Percentiles rank a stretch among this genome's conserved stretches.
Evolutionary conservation across 202 grass and related monocot species (phyloP).

Genomic region (Setaria italica): DNA sequence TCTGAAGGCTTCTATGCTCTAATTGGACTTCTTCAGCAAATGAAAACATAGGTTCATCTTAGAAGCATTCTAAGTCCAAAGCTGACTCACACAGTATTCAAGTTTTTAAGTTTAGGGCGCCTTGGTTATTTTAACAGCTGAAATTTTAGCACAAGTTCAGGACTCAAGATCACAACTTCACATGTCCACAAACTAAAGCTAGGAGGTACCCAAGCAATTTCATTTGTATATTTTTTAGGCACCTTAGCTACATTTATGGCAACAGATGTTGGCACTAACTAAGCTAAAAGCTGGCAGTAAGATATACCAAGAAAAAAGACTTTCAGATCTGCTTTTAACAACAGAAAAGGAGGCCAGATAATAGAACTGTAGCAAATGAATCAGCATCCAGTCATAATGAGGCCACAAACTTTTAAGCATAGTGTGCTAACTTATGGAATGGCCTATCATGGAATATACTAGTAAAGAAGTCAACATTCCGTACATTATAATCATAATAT

Average conservation of each 20-base stretch:
- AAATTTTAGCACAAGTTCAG: too few relatives aligned
- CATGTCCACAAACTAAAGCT: background rate
- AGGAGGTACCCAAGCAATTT: conserved; percentile 1
- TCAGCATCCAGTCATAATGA: conserved; percentile 18
- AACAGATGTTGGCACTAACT: background rate
- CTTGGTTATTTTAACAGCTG: too few relatives aligned
- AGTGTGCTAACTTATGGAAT: background rate
- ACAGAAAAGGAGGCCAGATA: background rate
- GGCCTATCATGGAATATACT: conserved; percentile 1
- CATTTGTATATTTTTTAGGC: background rate
- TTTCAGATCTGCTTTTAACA: conserved; percentile 6
- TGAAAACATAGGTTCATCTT: background rate
- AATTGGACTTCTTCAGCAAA: conserved; percentile 7
- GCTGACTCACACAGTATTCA: background rate
- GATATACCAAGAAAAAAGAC: background rate
- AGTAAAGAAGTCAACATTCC: background rate
- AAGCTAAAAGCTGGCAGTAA: background rate
- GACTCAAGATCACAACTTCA: background rate
- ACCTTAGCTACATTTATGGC: background rate
- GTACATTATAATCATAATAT: conserved; percentile 23
- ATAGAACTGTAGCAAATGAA: background rate
- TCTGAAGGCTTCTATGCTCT: background rate
- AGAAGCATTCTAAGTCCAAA: conserved; percentile 6
- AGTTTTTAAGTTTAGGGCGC: background rate
- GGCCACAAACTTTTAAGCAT: background rate